Base-by-base conservation (phyloP, 108 stramenopile genomes). In the Skeletonema menzelii region DNA sequence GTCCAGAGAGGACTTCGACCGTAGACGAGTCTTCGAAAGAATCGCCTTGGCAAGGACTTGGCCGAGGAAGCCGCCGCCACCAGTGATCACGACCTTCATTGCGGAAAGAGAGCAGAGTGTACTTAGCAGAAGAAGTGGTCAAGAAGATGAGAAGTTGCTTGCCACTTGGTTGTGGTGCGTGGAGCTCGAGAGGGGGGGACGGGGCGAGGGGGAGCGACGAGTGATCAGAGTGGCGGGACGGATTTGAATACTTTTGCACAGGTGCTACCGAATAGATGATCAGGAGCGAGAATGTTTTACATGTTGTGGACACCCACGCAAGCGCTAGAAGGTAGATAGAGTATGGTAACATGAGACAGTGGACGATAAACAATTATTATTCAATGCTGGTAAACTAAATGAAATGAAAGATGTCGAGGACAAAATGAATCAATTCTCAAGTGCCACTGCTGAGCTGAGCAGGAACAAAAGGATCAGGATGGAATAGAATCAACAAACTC, bases 401-500 rank as follows among this genome's bases (percentile, higher is more conserved):
- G 30, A 31, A 22, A 31, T 34, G 34, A 60, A 60, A 31, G 34
- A 20, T 17, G 2, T 31, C 28, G 30, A 5, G 34, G 59, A 2
- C 34, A 35, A 60, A 60, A 60, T 60, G 59, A 42, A 42, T 42
- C 13, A 15, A 42, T 42, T n/a, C 35, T 37, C 38, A 40, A 42
- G 24, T 58, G 1, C 35, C 35, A 37, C 35, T 12, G 10, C 11
- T 37, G 35, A 37, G 35, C 35, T 37, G 11, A 58, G 57, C 13
- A 31, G 57, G 14, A 58, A n/a, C 56, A 24, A 26, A 19, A 66
- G 3, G 13, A 40, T 22, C 67, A 69, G 59, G 40, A 17, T 38
- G 81, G 76, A 67, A 82, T 55, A 14, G 72, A 73, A 42, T 80
- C 67, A 17, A 95, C 88, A 75, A 82, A 96, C 61, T 94, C 92